These are phyloP conservation scores for Selenicereus undatus DNA, from an alignment of 148 eudicot species.

Conservation along the genomic window DNA sequence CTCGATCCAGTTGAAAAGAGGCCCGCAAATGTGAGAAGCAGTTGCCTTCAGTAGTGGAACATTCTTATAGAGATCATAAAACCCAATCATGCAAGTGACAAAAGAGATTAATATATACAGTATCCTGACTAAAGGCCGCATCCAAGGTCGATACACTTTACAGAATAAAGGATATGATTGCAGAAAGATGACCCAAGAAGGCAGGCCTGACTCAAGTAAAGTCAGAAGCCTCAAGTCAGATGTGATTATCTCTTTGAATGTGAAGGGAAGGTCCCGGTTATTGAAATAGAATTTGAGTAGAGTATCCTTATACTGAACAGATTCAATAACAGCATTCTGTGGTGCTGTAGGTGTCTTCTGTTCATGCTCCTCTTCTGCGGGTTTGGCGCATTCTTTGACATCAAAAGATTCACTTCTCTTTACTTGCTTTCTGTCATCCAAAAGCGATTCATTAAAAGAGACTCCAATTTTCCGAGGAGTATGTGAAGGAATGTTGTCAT, in stretches of 20 bases:
- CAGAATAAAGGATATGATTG: slow-evolving; percentile 93
- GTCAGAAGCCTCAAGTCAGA: slow-evolving; percentile 76
- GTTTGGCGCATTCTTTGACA: slow-evolving; percentile 43
- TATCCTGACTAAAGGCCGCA: slow-evolving; percentile 83
- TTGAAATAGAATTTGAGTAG: slow-evolving; percentile 66
- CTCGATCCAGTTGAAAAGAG: slow-evolving; percentile 88
- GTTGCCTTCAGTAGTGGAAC: slow-evolving; percentile 88
- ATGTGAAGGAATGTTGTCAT: slow-evolving; percentile 31
- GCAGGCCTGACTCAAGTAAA: slow-evolving; percentile 86
- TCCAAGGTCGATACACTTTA: slow-evolving; percentile 93
- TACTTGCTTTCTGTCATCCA: slow-evolving; percentile 10
- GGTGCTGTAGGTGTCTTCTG: slow-evolving; percentile 18
- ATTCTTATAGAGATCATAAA: slow-evolving; percentile 92
- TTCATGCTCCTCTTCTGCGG: slow-evolving; percentile 23
- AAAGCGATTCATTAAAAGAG: slow-evolving; percentile 21
- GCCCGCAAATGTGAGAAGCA: slow-evolving; percentile 79
- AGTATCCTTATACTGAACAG: slow-evolving; percentile 63
- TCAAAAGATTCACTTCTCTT: slow-evolving; percentile 46
- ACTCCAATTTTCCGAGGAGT: slow-evolving; percentile 25
- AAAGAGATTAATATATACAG: slow-evolving; percentile 65
- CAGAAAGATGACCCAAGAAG: slow-evolving; percentile 94
- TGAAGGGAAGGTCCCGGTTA: slow-evolving; percentile 76
- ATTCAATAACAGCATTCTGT: slow-evolving; percentile 43
- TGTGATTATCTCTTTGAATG: slow-evolving; percentile 59
- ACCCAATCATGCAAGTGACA: slow-evolving; percentile 83